Base-by-base conservation (phyloP, 2,329 filamentous ascomycete species). In the Ceratocystiopsis minuta region DNA sequence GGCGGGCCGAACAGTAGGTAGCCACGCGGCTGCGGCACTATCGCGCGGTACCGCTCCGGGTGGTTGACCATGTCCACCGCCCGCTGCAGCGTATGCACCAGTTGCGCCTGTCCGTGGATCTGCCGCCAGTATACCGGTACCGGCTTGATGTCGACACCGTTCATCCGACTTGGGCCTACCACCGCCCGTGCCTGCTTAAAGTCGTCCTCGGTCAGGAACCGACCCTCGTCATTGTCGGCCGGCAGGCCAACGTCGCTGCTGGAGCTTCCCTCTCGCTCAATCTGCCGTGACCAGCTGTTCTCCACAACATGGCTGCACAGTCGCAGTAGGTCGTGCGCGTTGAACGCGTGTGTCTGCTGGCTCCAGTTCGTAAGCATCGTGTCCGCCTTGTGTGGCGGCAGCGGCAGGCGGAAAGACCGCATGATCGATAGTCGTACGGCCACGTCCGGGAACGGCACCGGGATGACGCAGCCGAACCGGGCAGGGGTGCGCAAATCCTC, bases 1-100 rank as follows among this genome's bases (percentile, higher is more conserved):
- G 88, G 88, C 0, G 88, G 88, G 0, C 88, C 88, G 57, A 94
- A 95, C 3, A 96, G 70, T 7, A 96, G 68, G 15, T 94, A 73
- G 0, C 87, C 86, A 54, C 88, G 92, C 43, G 79, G 78, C 0
- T 45, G 40, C 2, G 34, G 37, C 34, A 43, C 43, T 78, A 55
- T 51, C 38, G 55, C 48, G 28, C 54, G 49, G 43, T 60, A 58
- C 5, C 57, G 55, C 34, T 53, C 52, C 7, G 50, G 49, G 2
- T 33, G 16, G 47, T 50, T 45, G 47, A 59, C 44, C 41, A 61
- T 52, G 24, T 62, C 57, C 31, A 75, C 64, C 51, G 70, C 73
- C 39, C 61, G 61, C 31, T 63, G 63, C 18, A 79, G 63, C 2
- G 65, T 64, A 43, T 62, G 65, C 54, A 92, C 92, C 47, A 93